Base-by-base conservation (phyloP, 352 stramenopile genomes). In the Plasmopara viticola region DNA sequence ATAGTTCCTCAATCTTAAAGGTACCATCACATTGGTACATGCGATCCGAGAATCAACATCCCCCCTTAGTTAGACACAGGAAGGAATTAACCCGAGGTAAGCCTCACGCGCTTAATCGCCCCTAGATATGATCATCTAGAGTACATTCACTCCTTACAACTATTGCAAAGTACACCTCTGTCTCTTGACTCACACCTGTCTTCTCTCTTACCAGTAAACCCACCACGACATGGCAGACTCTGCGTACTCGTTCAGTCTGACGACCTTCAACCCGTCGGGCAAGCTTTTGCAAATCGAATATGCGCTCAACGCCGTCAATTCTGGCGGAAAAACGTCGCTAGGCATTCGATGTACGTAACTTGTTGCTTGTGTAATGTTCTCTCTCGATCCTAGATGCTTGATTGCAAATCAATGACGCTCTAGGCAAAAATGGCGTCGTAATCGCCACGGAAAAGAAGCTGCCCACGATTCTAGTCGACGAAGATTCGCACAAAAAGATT, bases 211-310 rank as follows among this genome's bases (percentile, higher is more conserved):
- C 14, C 35, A 65, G 56, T 58, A 44, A n/a, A 13, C 44, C 35
- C 51, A 29, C 31, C 38, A 50, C 15, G 67, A 59, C 33, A 98
- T 98, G 94, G 93, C 87, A 56, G 94, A 98, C 78, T 98, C 94
- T 51, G 91, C 92, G 48, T 99, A 99, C 70, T 98, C 91, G 59
- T 99, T 99, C 81, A 99, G 94, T 70, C 81, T 99, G 49, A 99
- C 97, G 61, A 99, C 97, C 53, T 99, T 99, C 80, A 98, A 95
- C 69, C 87, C 95, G 56, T 98, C 94, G 33, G 97, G 97, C 44
- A 99, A 99, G 80, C 84, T 99, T 44, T 84, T 99, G 44, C 97
- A 99, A 82, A 99, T 99, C 63, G 97, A 99, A 74, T 99, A 99
- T 63, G 97, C 97, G 28, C 81, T 99, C 2, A 98, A 98, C 58